Evolutionary conservation across 140 eudicot species (phyloP), one percentile per base, ranked within the genome.

Genomic region (Anethum foeniculum): DNA sequence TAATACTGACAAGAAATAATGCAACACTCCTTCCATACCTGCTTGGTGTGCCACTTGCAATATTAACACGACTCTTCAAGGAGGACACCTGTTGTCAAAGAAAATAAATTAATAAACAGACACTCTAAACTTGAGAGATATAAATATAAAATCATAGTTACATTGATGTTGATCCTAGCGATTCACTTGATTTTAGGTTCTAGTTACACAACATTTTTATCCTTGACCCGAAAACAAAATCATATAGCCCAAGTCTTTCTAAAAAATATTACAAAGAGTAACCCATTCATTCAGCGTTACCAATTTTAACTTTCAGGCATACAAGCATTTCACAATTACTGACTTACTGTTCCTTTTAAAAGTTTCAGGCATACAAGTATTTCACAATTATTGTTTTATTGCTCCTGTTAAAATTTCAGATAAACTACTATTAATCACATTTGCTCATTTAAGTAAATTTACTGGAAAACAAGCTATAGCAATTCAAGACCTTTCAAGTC

Each of bases 41-140:
- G 93, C 86, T 94, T 76, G 97, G 97, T 4, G 98, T 92, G 54
- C 97, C 98, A 83, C 97, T 83, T 38, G 91, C 97, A 85, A 94
- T 79, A 83, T 94, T 92, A 49, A 90, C 94, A 76, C 91, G 93
- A 69, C 92, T 88, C 90, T 86, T 94, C 60, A 94, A 78, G 77
- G 83, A 30, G 47, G 91, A 85, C 75, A 88, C 94, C 98, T 93
- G 86, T 19, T 38, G 77, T 60, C 85, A 79, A 27, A 46, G 77
- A 52, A 49, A 81, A 21, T 1, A 72, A 48, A 74, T 3, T 28
- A 46, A 64, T 77, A 49, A 8, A 38, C 18, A 38, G 27, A 43
- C 49, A 7, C 21, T 41, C 76, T 23, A 19, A 67, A 44, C 23
- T 47, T 13, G 39, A 14, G 8, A 16, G 5, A 47, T 23, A 52